Evolutionary conservation across 2,329 filamentous ascomycete species (phyloP).

Genomic region (Cryphonectria carpinicola): DNA sequence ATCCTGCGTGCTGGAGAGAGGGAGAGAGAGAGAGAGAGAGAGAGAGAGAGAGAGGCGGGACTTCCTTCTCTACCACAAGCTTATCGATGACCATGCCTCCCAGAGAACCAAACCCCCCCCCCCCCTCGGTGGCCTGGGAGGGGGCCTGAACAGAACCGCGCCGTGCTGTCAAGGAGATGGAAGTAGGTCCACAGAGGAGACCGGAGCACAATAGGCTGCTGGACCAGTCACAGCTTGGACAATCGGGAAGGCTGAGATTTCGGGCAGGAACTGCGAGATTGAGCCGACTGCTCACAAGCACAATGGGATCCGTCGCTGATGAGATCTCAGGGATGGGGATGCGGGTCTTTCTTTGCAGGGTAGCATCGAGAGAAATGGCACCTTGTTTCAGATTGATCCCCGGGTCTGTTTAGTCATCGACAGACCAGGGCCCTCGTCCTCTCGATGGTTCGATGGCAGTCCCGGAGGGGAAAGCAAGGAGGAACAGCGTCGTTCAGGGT

Average conservation of each 20-base stretch:
- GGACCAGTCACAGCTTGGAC: neutral
- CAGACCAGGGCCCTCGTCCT: constrained; percentile 12
- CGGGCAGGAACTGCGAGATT: constrained; percentile 12
- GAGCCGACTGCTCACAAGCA: neutral
- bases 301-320: constrained; percentile 1
- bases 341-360: constrained; percentile 23
- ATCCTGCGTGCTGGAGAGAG: neutral
- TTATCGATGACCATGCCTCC: neutral
- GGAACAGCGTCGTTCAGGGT: constrained; percentile 3
- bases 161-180: neutral
- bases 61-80: neutral
- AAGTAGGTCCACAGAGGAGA: neutral
- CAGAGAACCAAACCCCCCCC: neutral
- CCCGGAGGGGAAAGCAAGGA: neutral
- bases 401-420: constrained; percentile 21
- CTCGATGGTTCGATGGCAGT: constrained; percentile 13
- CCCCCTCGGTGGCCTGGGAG: neutral
- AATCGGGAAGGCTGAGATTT: constrained; percentile 2
- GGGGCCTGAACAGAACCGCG: neutral
- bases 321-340: constrained; percentile 18
- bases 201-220: neutral
- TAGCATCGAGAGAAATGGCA: constrained; percentile 27
- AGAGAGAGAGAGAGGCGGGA: neutral
- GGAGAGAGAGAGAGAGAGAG: neutral
- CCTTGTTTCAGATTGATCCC: constrained; percentile 29